Evolutionary conservation across 2,329 filamentous ascomycete genomes (phyloP), one percentile per base, ranked within the genome.

Genomic region (Aspergillus amoenus): DNA sequence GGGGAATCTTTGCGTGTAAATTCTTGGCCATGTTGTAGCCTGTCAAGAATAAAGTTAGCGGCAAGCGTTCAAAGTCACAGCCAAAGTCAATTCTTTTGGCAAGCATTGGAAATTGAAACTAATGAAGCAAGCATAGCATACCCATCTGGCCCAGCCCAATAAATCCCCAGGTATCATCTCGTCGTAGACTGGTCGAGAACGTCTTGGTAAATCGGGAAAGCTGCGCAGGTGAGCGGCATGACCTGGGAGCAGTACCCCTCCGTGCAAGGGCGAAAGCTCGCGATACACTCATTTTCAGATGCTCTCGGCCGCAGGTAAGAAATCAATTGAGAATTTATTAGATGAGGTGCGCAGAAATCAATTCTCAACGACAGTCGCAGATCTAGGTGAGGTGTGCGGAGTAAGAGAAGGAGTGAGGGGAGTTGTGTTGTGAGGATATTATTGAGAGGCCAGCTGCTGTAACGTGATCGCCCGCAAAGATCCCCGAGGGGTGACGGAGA

Each of bases 1-100:
- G 74, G 3, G 86, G 83, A 30, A 89, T 81, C 70, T 89, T 90
- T 39, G 83, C 79, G 64, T 87, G 82, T 5, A 91, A 78, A 66
- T 90, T 91, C 70, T 81, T 83, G 37, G 88, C 88, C 88, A 91
- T 91, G 47, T 86, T 84, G 63, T 86, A 90, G 47, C 88, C 87
- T 88, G 51, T 56, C 57, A 55, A 41, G 41, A 37, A 42, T 43
- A 41, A 24, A 24, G 22, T 57, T 32, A 52, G 44, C 42, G 52
- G 51, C 42, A 41, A 51, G 46, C 27, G 4, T 34, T 45, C 13
- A n/a, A 27, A 30, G 8, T 11, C 27, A 11, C 3, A 30, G 9
- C 27, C 27, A 30, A 30, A 9, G 9, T 11, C 27, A 30, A 30
- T 30, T 30, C 1, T 9, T 30, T 30, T 30, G 27, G 27, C 3